phyloP scores from a whole-genome alignment of 2,329 filamentous ascomycete genomes.

The Pyrenochaeta sp. region DNA sequence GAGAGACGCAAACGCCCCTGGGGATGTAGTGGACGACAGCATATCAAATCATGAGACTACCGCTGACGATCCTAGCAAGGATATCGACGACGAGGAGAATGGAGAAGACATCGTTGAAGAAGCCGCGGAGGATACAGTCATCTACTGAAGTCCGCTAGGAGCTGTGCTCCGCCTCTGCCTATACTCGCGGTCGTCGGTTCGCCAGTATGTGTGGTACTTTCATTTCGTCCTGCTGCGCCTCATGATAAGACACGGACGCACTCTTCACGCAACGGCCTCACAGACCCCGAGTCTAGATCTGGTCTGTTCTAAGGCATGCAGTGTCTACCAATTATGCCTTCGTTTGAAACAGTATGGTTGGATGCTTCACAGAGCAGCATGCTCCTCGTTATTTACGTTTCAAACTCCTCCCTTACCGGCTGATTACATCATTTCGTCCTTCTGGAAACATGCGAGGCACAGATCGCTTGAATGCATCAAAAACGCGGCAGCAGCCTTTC shows the following conservation, averaged over 20 bases:
- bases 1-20: constrained; percentile 21
- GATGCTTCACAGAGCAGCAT: background rate
- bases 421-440: constrained; percentile 1
- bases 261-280: background rate
- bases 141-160: constrained; percentile 68
- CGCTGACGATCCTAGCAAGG: constrained; percentile 49
- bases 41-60: constrained; percentile 36
- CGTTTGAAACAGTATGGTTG: background rate
- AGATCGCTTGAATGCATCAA: constrained; percentile 9
- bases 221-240: background rate
- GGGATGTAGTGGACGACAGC: constrained; percentile 26
- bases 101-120: constrained; percentile 79
- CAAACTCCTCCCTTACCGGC: background rate
- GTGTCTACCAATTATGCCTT: background rate
- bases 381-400: constrained; percentile 1
- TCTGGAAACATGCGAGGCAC: constrained; percentile 10
- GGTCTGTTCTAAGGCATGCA: background rate
- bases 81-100: constrained; percentile 72
- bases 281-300: background rate
- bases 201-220: background rate
- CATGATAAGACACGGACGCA: background rate
- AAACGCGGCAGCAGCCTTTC: background rate
- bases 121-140: constrained; percentile 88
- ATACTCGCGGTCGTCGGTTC: constrained; percentile 1
- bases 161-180: constrained; percentile 1